Evolutionary conservation across 1,284 basidiomycete genomes (phyloP).

Genomic region (Inonotus hispidus): DNA sequence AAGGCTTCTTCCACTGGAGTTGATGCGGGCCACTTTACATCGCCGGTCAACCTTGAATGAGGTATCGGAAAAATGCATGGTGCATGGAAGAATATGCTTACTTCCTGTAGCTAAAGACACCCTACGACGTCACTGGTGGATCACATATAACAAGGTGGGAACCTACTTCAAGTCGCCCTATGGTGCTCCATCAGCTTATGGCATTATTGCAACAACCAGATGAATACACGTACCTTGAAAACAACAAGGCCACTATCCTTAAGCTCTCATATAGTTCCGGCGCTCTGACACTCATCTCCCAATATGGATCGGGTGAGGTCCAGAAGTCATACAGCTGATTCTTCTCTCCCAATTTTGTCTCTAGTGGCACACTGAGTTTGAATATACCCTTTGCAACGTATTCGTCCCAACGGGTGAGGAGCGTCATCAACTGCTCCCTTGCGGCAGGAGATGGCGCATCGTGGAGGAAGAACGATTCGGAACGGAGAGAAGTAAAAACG

Average conservation of each 20-base stretch:
- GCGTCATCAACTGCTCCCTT: slow-evolving; percentile 43
- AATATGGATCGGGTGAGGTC: slow-evolving; percentile 81
- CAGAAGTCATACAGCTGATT: slow-evolving; percentile 62
- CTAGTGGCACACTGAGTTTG: slow-evolving; percentile 62
- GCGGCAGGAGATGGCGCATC: slow-evolving; percentile 24
- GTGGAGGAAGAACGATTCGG: slow-evolving; percentile 52
- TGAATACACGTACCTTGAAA: slow-evolving; percentile 66
- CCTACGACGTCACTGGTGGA: not conserved
- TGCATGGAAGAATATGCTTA: slow-evolving; percentile 32
- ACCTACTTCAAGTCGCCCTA: slow-evolving; percentile 86
- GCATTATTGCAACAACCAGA: not conserved
- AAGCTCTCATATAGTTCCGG: slow-evolving; percentile 57
- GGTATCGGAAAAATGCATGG: slow-evolving; percentile 28
- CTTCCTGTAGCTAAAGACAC: slow-evolving; percentile 69
- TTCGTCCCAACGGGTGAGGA: slow-evolving; percentile 70
- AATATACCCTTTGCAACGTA: slow-evolving; percentile 73
- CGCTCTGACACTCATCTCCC: slow-evolving; percentile 65
- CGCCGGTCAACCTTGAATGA: slow-evolving; percentile 72
- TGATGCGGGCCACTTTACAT: slow-evolving; percentile 82
- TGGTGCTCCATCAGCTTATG: not conserved
- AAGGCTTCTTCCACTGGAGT: slow-evolving; percentile 78
- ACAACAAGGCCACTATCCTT: slow-evolving; percentile 73
- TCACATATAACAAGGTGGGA: not conserved
- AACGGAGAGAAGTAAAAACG: slow-evolving; percentile 47
- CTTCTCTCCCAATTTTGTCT: slow-evolving; percentile 56